Conservation (phyloP, 2,329 filamentous ascomycete genomes). For the Sclerotinia spermophila region DNA sequence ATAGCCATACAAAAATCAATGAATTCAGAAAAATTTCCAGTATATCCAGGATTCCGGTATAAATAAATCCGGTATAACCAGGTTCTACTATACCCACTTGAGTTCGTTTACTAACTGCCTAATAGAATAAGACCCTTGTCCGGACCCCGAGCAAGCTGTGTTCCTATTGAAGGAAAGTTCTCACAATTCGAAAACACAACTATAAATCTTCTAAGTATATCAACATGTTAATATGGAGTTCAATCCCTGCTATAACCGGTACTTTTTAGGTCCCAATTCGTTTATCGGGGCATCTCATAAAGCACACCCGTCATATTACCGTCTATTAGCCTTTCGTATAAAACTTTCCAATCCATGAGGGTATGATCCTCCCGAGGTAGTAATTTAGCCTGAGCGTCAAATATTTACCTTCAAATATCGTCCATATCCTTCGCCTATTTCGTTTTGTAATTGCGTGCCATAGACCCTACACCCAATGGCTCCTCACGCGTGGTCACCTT, state of each 20-base stretch:
- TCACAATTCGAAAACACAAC: background rate
- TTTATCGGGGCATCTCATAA: conserved; percentile 4
- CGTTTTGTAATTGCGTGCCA: background rate
- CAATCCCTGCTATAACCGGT: background rate
- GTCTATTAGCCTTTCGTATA: conserved; percentile 3
- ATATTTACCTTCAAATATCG: background rate
- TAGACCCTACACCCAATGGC: background rate
- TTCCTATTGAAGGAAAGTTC: conserved; percentile 9
- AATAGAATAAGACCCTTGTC: background rate
- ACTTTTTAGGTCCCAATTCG: background rate
- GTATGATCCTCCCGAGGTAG: conserved; percentile 1
- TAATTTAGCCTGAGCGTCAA: background rate
- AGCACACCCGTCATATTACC: conserved; percentile 6
- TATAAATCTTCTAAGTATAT: conserved; percentile 6
- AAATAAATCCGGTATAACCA: too few species aligned
- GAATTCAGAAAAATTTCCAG: too few species aligned
- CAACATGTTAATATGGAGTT: background rate
- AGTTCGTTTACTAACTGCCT: background rate
- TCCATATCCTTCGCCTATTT: conserved; percentile 2
- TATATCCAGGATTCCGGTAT: too few species aligned
- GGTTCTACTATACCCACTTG: too few species aligned
- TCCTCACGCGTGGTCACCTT: background rate
- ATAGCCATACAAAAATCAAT: too few species aligned
- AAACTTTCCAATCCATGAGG: background rate
- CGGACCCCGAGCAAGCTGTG: conserved; percentile 11